A percentile compares a stretch with the other conserved stretches of the same genome.
phyloP scores from a whole-genome alignment of 345 rosid species.

The Populus euphratica region DNA sequence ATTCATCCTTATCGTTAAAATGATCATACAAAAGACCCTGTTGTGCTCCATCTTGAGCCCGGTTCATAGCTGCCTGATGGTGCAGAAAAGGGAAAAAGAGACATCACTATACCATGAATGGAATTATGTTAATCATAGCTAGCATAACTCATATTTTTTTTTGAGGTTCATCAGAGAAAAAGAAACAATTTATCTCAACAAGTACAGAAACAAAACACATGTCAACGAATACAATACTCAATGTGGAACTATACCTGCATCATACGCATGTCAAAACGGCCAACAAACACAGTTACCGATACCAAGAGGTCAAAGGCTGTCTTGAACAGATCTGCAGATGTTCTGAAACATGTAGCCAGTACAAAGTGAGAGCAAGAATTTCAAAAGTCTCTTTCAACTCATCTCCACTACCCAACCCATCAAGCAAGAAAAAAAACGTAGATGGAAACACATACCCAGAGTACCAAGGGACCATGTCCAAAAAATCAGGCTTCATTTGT shows the following conservation, averaged over 20 bases:
- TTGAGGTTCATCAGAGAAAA: not conserved
- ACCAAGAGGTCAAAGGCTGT: constrained; percentile 95
- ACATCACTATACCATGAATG: not conserved
- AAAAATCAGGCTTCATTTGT: constrained; percentile 89
- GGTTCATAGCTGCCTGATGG: constrained; percentile 85
- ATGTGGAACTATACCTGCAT: constrained; percentile 65
- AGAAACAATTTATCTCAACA: not conserved
- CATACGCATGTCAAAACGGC: constrained; percentile 99
- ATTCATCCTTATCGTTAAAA: constrained; percentile 59
- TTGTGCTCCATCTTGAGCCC: constrained; percentile 45
- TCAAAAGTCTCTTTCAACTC: constrained; percentile 2
- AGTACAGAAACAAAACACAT: not conserved
- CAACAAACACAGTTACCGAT: constrained; percentile 95
- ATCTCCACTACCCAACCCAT: not conserved
- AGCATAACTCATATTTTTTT: no score
- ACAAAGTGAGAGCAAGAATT: constrained; percentile 19
- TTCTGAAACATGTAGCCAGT: constrained; percentile 55
- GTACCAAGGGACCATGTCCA: constrained; percentile 99
- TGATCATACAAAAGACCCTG: constrained; percentile 76
- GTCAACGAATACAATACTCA: not conserved
- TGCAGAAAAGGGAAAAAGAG: constrained; percentile 4
- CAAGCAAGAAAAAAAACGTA: not conserved
- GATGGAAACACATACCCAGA: constrained; percentile 63
- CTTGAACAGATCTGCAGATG: constrained; percentile 97
- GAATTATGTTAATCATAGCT: not conserved